A percentile compares a stretch with the other conserved stretches of the same genome.
Conservation (phyloP, 768 basidiomycete genomes). For the Serpula lacrymans region DNA sequence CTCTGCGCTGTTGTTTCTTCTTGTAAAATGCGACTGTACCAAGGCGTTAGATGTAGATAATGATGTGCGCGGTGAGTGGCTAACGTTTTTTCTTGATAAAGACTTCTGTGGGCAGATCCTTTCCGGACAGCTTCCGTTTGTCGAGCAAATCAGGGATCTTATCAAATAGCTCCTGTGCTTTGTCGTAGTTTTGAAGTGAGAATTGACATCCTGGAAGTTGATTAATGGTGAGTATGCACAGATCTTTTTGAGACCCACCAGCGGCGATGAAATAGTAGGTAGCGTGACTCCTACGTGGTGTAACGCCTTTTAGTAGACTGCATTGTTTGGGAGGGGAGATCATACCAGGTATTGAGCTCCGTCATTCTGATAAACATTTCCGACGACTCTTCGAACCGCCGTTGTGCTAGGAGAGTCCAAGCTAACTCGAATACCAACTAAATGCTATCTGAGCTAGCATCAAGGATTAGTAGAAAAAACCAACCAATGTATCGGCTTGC, state of each 20-base stretch:
- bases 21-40: slow-evolving; percentile 68
- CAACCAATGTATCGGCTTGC: slow-evolving; percentile 70
- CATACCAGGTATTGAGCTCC: slow-evolving; percentile 67
- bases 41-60: neutral
- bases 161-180: slow-evolving; percentile 62
- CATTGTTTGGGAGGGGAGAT: slow-evolving; percentile 2
- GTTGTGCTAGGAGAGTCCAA: slow-evolving; percentile 66
- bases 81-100: slow-evolving; percentile 74
- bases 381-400: slow-evolving; percentile 65
- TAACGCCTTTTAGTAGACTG: no score
- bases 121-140: slow-evolving; percentile 60
- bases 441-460: neutral
- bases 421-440: slow-evolving; percentile 76
- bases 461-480: neutral
- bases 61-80: slow-evolving; percentile 19
- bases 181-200: slow-evolving; percentile 49
- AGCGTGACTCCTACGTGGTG: slow-evolving; percentile 58
- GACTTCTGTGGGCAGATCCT: slow-evolving; percentile 70
- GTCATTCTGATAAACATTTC: slow-evolving; percentile 62
- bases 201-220: slow-evolving; percentile 53
- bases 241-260: no score
- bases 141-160: slow-evolving; percentile 57
- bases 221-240: neutral
- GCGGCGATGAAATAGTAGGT: slow-evolving; percentile 79
- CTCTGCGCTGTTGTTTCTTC: slow-evolving; percentile 56